Evolutionary conservation across 2,329 filamentous ascomycete genomes (phyloP), one percentile per base, ranked within the genome.

Genomic region (Magnaporthales sp.): DNA sequence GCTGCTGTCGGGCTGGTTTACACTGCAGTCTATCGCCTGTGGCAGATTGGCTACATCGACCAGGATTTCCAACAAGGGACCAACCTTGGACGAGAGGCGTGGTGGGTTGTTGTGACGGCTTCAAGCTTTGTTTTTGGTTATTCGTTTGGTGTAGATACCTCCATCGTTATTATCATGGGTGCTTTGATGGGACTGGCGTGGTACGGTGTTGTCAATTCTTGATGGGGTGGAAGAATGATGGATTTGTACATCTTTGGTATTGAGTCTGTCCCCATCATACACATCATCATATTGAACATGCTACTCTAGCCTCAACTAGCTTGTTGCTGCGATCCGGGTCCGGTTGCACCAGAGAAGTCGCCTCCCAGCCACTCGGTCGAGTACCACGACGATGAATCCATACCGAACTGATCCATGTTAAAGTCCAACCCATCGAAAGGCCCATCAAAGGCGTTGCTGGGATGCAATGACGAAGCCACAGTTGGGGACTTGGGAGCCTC

Each of bases 11-110:
- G 86, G 0, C 70, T 89, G 46, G 84, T 89, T 0, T 89, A 86
- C 66, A 88, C 86, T 0, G 87, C 86, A 0, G 86, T 89, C 0
- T 89, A 89, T 68, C 77, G 85, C 2, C 74, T 89, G 8, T 88
- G 84, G 84, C 80, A 87, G 74, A 83, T 89, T 70, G 87, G 87
- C 0, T 87, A 82, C 68, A 74, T 89, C 6, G 84, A 83, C 13
- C 75, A 81, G 26, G 76, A 77, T 0, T 80, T 79, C 22, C 76
- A 78, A 67, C 72, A 72, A 2, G 86, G 86, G 0, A 80, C 78
- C 62, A 86, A 83, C 69, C 72, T 89, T 61, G 85, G 77, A 0
- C 77, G 80, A 51, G 86, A 89, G 68, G 85, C 86, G 0, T 89
- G 86, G 84, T 89, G 86, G 84, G 81, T 89, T 22, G 84, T 87